Conservation (phyloP, 23 red algal genomes). For the Agarophyton chilense region DNA sequence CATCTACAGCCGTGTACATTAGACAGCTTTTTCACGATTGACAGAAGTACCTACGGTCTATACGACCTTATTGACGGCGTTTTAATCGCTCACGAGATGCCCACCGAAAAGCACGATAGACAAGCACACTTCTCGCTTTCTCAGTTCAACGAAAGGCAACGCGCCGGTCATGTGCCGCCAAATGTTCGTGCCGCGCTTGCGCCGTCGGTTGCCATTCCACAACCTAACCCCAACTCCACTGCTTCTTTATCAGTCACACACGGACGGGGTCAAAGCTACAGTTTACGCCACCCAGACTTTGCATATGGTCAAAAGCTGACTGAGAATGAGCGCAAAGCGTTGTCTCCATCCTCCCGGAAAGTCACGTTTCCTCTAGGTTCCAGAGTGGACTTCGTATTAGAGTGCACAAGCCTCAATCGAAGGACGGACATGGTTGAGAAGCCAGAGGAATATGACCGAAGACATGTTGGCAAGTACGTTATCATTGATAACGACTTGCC, state of each 20-base stretch:
- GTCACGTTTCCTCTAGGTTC: background rate
- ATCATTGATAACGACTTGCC: background rate
- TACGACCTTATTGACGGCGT: background rate
- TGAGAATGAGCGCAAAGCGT: background rate
- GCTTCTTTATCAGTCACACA: background rate
- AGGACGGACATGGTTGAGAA: background rate
- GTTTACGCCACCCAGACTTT: background rate
- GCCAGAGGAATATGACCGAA: background rate
- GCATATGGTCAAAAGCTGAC: background rate
- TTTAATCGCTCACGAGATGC: background rate
- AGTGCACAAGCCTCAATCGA: background rate
- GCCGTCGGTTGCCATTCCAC: background rate
- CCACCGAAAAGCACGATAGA: background rate
- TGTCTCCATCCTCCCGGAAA: background rate
- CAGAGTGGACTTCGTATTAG: background rate
- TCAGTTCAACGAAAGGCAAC: background rate
- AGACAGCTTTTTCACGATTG: background rate
- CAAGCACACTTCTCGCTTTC: background rate
- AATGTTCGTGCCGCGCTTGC: background rate
- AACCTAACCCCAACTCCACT: background rate
- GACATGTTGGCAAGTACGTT: background rate
- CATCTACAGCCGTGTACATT: background rate
- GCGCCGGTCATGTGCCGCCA: background rate
- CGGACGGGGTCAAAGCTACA: background rate
- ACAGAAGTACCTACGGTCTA: background rate